Percentiles rank a stretch among this genome's conserved stretches.
These are phyloP conservation scores for Plasmodium cynomolgi DNA, from an alignment of 169 alveolate species.

Conservation along the genomic window DNA sequence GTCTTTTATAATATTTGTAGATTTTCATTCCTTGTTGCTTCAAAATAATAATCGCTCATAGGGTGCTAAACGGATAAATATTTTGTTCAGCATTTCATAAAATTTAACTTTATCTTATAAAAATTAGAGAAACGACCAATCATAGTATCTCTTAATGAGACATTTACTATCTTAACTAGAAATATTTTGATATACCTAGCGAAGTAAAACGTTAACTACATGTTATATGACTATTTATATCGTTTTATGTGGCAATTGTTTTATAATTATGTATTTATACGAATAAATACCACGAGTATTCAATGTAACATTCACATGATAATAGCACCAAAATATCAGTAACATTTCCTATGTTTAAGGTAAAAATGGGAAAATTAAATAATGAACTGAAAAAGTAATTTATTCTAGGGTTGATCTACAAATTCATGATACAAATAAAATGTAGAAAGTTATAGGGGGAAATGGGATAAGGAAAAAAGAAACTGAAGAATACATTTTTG, in stretches of 20 bases:
- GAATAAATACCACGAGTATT: not conserved
- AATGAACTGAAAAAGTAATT: not conserved
- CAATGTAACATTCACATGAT: not conserved
- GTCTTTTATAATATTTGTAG: not conserved
- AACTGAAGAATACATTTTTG: not conserved
- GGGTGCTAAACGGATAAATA: not conserved
- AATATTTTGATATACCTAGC: not conserved
- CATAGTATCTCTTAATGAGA: not conserved
- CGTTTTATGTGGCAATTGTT: not conserved
- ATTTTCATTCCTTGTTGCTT: not conserved
- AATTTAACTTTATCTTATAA: too few species aligned
- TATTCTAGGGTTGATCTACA: not conserved
- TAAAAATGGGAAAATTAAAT: too few species aligned
- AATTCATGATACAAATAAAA: too few species aligned
- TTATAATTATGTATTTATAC: not conserved
- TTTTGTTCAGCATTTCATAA: not conserved
- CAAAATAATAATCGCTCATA: not conserved
- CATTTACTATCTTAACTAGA: not conserved
- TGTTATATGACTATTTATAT: not conserved
- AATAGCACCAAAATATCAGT: not conserved
- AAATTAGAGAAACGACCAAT: too few species aligned
- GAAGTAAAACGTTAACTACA: not conserved
- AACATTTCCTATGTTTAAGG: not conserved
- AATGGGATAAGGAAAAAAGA: not conserved
- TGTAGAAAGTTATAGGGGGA: not conserved